Base-by-base conservation (phyloP, 495 filamentous ascomycete species). In the Daldinia grandis region DNA sequence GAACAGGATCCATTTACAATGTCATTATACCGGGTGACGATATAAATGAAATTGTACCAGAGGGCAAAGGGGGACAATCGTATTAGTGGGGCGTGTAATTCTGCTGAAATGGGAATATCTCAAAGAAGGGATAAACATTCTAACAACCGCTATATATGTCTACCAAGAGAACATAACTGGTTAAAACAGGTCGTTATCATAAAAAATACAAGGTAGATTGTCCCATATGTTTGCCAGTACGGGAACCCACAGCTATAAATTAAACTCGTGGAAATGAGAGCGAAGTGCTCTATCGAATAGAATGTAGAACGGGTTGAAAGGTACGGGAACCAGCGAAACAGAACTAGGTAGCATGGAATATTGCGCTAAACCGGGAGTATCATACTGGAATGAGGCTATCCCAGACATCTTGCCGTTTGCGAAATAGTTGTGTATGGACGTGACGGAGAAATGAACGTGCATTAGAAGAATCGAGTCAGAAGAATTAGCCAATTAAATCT, bases 401-500 rank as follows among this genome's bases (percentile, higher is more conserved):
- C 51, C n/a, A 27, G n/a, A 38, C 15, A 60, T 38, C 61, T 38
- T 37, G 33, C 66, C 66, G 66, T 17, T 69, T 69, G 42, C 60
- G 12, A 63, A 62, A 25, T 4, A 19, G 17, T 21, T 7, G 9
- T 4, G 58, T 12, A 21, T 60, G 51, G 10, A 21, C 42, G 27
- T 2, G 58, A 61, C 19, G 51, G 4, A 28, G 59, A 38, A 15
- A 31, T 56, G 58, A 62, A 62, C 63, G 59, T 44, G 53, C 47
- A 25, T 9, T 28, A 58, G 19, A 25, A 42, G 30, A 24, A 7
- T 49, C 35, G 19, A 58, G 28, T 30, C 37, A 4, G 33, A 30
- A 17, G n/a, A 59, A 17, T 58, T 61, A 66, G 14, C 73, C 69
- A 75, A 73, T 75, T 6, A 19, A 37, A 58, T 58, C 38, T 55